Evolutionary conservation across 2,329 filamentous ascomycete species (phyloP).

Genomic region (Diaporthe ilicicola): DNA sequence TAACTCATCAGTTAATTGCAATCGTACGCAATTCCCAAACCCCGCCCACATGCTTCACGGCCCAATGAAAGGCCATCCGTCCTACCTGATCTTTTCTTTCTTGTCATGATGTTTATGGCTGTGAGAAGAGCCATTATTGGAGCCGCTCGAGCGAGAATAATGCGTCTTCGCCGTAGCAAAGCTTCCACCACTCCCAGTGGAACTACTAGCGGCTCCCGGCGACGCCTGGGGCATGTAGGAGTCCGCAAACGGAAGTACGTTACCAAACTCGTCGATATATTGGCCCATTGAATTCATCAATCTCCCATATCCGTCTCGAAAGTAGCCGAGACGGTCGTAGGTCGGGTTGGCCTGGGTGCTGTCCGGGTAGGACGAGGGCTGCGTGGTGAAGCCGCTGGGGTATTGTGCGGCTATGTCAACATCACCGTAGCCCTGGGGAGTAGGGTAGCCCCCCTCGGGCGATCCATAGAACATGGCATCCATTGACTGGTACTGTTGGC

Average conservation of each 20-base stretch:
- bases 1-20: no score
- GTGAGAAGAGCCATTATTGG: neutral
- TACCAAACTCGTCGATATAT: neutral
- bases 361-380: neutral
- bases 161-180: neutral
- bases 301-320: neutral
- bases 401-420: neutral
- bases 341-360: neutral
- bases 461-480: neutral
- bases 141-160: neutral
- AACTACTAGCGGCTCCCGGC: neutral
- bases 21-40: neutral
- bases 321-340: neutral
- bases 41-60: neutral
- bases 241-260: neutral
- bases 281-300: neutral
- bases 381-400: slow-evolving; percentile 1
- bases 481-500: neutral
- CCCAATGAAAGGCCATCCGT: neutral
- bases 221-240: neutral
- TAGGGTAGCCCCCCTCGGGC: neutral
- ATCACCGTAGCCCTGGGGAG: neutral
- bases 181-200: neutral
- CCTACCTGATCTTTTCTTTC: neutral
- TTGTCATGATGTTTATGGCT: no score